These are phyloP conservation scores for Solanum rostratum DNA, from an alignment of 257 asterid species.

Conservation along the genomic window DNA sequence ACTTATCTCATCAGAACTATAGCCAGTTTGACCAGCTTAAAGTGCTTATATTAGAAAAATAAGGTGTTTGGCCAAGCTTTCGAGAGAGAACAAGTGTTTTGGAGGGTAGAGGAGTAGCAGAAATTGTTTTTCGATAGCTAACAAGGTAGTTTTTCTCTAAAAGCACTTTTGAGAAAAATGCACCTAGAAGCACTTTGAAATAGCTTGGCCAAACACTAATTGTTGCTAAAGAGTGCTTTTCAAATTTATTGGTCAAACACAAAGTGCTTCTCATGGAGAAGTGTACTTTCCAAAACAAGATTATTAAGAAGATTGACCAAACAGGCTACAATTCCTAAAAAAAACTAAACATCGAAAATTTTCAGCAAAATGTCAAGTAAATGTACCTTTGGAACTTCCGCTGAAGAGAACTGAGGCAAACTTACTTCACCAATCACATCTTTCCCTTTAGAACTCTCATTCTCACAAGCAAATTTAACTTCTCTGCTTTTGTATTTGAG, in stretches of 20 bases:
- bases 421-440: constrained; percentile 44
- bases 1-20: background rate
- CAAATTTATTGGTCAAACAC: too few species aligned
- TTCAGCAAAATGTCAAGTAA: background rate
- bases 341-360: background rate
- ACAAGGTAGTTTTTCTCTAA: background rate
- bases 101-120: background rate
- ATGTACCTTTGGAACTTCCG: constrained; percentile 73
- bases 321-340: background rate
- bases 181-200: background rate
- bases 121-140: background rate
- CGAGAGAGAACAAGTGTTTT: background rate
- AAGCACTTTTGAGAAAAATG: background rate
- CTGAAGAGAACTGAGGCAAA: constrained; percentile 77
- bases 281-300: too few species aligned
- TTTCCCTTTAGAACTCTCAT: constrained; percentile 25
- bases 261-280: too few species aligned
- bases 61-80: background rate
- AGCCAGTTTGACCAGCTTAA: background rate
- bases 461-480: constrained; percentile 54
- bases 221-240: background rate
- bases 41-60: too few species aligned
- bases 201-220: background rate
- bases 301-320: too few species aligned
- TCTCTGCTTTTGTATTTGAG: constrained; percentile 48